phyloP scores from a whole-genome alignment of 108 stramenopile genomes.

The Pseudonitzschia pungens region DNA sequence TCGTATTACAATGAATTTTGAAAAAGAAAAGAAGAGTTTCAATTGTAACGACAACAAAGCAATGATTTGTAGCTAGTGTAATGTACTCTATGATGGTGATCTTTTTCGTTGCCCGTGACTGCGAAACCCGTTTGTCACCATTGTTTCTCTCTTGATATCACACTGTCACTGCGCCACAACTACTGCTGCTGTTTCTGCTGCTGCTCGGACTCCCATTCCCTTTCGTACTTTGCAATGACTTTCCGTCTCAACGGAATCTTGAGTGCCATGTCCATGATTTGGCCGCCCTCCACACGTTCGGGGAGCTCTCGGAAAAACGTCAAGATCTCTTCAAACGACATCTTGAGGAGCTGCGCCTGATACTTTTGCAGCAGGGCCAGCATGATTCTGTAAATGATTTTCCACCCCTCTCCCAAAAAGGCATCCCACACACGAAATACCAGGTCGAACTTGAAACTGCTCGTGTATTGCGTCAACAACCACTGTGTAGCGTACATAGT shows the following conservation, averaged over 20 bases:
- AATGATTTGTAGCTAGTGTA: no score
- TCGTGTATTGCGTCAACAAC: conserved; percentile 94
- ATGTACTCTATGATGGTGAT: no score
- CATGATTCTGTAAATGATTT: conserved; percentile 93
- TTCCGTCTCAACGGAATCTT: conserved; percentile 70
- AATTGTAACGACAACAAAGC: no score
- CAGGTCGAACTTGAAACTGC: conserved; percentile 92
- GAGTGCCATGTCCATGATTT: conserved; percentile 67
- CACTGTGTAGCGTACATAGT: conserved; percentile 98
- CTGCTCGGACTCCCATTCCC: conserved; percentile 24
- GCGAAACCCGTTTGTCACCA: no score
- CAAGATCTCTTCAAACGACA: conserved; percentile 79
- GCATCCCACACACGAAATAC: conserved; percentile 94
- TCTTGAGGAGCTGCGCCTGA: conserved; percentile 51
- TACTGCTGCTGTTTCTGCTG: neutral
- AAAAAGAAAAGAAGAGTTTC: no score
- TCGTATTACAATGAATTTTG: no score
- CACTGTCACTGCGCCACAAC: no score
- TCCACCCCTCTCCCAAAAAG: conserved; percentile 91
- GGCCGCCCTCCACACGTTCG: conserved; percentile 53
- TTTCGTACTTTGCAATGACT: conserved; percentile 71
- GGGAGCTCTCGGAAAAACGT: conserved; percentile 78
- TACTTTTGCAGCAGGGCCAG: conserved; percentile 80
- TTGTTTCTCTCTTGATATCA: no score
- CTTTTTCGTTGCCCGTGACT: no score